Percentiles rank a stretch among this genome's conserved stretches.
phyloP scores from a whole-genome alignment of 371 early-diverging fungal species.

The Cokeromyces recurvatus region DNA sequence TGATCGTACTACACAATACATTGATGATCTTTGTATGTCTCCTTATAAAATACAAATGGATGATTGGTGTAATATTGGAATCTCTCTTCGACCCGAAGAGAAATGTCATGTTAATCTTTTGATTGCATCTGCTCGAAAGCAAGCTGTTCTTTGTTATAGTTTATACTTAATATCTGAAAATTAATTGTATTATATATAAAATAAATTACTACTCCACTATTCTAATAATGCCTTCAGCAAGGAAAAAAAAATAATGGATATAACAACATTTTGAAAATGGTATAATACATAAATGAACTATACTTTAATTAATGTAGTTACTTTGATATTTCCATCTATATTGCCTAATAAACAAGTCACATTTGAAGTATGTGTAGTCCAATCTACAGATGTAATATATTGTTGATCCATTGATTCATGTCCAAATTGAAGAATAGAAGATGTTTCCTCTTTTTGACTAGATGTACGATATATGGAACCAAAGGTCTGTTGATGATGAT shows the following conservation, averaged over 20 bases:
- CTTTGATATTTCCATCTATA: conserved; percentile 53
- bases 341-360: conserved; percentile 54
- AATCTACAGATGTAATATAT: conserved; percentile 51
- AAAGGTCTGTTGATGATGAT: background rate
- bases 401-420: conserved; percentile 34
- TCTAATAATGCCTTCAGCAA: too few species aligned
- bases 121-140: conserved; percentile 58
- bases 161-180: conserved; percentile 25
- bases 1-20: conserved; percentile 43
- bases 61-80: conserved; percentile 58
- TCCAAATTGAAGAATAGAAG: conserved; percentile 33
- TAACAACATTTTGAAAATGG: background rate
- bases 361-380: conserved; percentile 52
- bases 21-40: conserved; percentile 41
- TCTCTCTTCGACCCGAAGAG: conserved; percentile 60
- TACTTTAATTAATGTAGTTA: conserved; percentile 51
- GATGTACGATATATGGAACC: conserved; percentile 28
- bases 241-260: background rate
- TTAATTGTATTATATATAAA: too few species aligned
- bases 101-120: conserved; percentile 65
- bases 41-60: conserved; percentile 40
- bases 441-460: too few species aligned
- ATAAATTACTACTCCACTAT: too few species aligned
- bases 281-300: conserved; percentile 12
- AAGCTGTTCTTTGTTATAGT: conserved; percentile 57